Conservation (phyloP, 2,329 filamentous ascomycete genomes). For the Ploettnerulaceae sp. region DNA sequence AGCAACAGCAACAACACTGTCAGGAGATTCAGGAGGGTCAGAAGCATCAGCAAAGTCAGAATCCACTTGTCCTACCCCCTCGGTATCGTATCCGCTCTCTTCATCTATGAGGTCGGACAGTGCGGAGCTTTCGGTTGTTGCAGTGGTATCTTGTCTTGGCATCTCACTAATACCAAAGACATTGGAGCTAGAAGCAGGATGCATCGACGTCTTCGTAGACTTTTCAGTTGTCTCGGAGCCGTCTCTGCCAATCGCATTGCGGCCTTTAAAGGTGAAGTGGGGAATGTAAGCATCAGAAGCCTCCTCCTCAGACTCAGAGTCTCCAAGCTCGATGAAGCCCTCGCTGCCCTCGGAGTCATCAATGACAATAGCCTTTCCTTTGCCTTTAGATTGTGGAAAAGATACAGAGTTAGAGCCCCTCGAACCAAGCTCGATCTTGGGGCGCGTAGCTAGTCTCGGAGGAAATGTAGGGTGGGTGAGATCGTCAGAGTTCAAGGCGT, state of each 20-base stretch:
- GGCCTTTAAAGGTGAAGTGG: conserved; percentile 1
- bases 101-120: conserved; percentile 9
- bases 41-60: conserved; percentile 2
- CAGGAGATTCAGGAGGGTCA: neutral
- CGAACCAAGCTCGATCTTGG: conserved; percentile 27
- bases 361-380: conserved; percentile 12
- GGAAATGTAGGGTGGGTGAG: neutral
- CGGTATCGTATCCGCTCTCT: conserved; percentile 19
- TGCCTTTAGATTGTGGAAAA: conserved; percentile 13
- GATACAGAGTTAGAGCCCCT: conserved; percentile 26
- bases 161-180: conserved; percentile 1
- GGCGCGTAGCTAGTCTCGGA: conserved; percentile 13
- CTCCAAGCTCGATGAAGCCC: neutral
- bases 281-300: conserved; percentile 15
- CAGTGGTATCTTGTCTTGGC: conserved; percentile 17
- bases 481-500: conserved; percentile 22
- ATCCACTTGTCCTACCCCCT: conserved; percentile 2
- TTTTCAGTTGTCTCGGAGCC: neutral
- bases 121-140: conserved; percentile 13
- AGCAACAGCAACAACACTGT: neutral
- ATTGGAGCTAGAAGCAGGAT: neutral
- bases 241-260: neutral
- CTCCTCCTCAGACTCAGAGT: neutral
- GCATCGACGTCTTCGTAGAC: neutral
- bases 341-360: conserved; percentile 11